Percentiles rank a stretch among this genome's conserved stretches.
Conservation (phyloP, 2,329 filamentous ascomycete species). For the Phaeomoniella chlamydospora region DNA sequence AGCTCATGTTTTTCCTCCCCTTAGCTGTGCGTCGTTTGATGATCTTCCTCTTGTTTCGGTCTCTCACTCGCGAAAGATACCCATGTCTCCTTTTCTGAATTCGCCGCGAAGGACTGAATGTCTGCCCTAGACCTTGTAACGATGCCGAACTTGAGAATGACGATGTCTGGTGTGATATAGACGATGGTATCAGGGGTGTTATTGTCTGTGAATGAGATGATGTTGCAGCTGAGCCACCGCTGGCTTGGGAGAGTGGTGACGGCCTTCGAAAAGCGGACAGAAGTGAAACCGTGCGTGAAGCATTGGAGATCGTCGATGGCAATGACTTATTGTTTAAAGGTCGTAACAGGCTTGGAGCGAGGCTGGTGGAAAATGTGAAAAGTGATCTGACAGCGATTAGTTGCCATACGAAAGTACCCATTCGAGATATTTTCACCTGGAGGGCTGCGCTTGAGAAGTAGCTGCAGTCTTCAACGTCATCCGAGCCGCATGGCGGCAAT, state of each 20-base stretch:
- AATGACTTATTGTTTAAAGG: neutral
- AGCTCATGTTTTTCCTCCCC: constrained; percentile 37
- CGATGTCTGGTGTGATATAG: neutral
- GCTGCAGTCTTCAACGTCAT: neutral
- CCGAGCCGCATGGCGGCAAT: neutral
- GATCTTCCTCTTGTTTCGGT: constrained; percentile 37
- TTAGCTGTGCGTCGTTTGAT: constrained; percentile 39
- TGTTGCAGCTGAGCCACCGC: too few relatives aligned
- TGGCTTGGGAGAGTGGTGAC: neutral
- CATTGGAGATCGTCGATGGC: neutral
- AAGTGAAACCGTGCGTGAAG: neutral
- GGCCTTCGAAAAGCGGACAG: neutral
- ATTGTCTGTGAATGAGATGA: constrained; percentile 1
- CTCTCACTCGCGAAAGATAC: constrained; percentile 38
- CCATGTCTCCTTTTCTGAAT: constrained; percentile 49
- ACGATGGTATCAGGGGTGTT: neutral
- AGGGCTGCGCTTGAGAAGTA: neutral
- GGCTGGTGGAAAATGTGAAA: neutral
- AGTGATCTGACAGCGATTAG: neutral
- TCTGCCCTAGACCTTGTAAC: constrained; percentile 32
- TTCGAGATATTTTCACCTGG: neutral
- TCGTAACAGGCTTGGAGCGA: neutral
- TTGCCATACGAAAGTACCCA: neutral
- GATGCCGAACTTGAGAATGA: constrained; percentile 28
- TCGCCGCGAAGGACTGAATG: constrained; percentile 43